Conservation (phyloP, 257 asterid species). For the Verbascum thapsus region DNA sequence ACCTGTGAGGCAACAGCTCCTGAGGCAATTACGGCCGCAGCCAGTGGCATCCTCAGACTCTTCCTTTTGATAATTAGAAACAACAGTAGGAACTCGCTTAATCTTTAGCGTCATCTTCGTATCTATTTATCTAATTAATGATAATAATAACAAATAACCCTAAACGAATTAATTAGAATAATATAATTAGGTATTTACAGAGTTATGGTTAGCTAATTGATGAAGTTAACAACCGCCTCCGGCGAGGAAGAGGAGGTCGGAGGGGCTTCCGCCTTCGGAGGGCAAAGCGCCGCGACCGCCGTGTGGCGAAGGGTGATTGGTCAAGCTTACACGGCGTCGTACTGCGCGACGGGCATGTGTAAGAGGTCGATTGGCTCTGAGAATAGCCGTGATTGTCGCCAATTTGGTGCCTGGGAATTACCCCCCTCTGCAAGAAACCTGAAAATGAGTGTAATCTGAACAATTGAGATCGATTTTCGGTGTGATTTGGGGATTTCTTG, state of each 20-base stretch:
- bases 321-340: slow-evolving; percentile 63
- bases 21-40: slow-evolving; percentile 83
- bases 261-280: slow-evolving; percentile 97
- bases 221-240: slow-evolving; percentile 79
- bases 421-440: slow-evolving; percentile 34
- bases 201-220: slow-evolving; percentile 3
- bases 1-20: slow-evolving; percentile 84
- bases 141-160: neutral
- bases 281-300: slow-evolving; percentile 99
- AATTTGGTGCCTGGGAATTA: slow-evolving; percentile 47
- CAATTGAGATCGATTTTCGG: no score
- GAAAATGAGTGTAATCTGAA: neutral
- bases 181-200: neutral
- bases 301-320: slow-evolving; percentile 96
- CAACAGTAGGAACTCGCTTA: slow-evolving; percentile 85
- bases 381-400: slow-evolving; percentile 90
- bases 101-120: slow-evolving; percentile 60
- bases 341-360: slow-evolving; percentile 82
- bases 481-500: neutral
- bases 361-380: slow-evolving; percentile 48
- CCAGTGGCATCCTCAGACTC: slow-evolving; percentile 63
- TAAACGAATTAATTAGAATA: neutral
- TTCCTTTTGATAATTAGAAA: slow-evolving; percentile 82
- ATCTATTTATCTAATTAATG: slow-evolving; percentile 2
- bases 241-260: slow-evolving; percentile 98